Percentiles rank a stretch among this genome's conserved stretches.
Conservation (phyloP, 129 eudicot genomes). For the Centella asiatica region DNA sequence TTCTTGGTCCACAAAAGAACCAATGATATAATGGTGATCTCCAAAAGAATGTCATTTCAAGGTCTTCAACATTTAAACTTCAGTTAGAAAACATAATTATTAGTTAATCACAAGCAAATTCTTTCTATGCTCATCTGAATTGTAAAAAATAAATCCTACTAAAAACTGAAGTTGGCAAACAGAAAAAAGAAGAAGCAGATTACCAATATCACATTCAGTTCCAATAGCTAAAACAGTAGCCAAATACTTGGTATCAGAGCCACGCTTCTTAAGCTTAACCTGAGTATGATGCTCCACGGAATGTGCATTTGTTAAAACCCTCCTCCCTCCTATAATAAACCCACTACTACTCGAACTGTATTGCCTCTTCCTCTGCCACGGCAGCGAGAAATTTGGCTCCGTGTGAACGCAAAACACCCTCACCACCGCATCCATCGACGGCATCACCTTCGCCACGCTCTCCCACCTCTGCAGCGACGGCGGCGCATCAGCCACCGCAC, state of each 20-base stretch:
- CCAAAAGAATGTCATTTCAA: neutral
- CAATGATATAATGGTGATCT: too few species aligned
- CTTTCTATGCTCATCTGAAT: neutral
- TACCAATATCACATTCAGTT: slow-evolving; percentile 56
- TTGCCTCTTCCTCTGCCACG: slow-evolving; percentile 56
- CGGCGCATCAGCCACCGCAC: slow-evolving; percentile 1
- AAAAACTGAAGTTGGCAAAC: neutral
- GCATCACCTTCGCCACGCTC: slow-evolving; percentile 30
- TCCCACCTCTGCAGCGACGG: slow-evolving; percentile 25
- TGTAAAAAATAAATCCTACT: too few species aligned
- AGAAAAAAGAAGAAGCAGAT: neutral
- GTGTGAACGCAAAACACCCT: slow-evolving; percentile 52
- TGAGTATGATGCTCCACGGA: slow-evolving; percentile 55
- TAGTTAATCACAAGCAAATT: neutral
- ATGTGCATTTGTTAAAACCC: slow-evolving; percentile 56
- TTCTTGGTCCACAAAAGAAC: too few species aligned
- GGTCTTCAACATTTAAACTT: neutral
- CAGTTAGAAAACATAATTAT: neutral
- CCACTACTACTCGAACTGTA: slow-evolving; percentile 57
- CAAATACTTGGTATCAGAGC: slow-evolving; percentile 43
- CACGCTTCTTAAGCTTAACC: slow-evolving; percentile 46
- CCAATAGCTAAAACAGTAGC: slow-evolving; percentile 50
- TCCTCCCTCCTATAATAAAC: slow-evolving; percentile 35
- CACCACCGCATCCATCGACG: slow-evolving; percentile 57
- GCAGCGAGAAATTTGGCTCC: slow-evolving; percentile 48